Percentiles rank a stretch among this genome's conserved stretches.
Evolutionary conservation across 2,329 filamentous ascomycete species (phyloP).

Genomic region (Aureobasidium sp.): DNA sequence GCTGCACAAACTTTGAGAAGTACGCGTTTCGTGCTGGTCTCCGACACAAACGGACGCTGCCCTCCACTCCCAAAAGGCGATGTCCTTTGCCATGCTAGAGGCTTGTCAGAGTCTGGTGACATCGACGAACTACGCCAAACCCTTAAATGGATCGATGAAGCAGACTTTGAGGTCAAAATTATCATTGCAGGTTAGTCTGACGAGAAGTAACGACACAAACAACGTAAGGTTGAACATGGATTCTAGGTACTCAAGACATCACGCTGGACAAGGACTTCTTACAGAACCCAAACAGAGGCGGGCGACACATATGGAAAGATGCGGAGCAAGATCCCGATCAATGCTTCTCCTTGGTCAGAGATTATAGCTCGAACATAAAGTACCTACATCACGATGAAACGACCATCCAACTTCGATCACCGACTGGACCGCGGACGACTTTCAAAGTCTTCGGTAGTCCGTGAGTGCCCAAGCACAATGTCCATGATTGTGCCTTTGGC

Average conservation of each 20-base stretch:
- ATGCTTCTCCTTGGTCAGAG: background rate
- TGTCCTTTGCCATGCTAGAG: constrained; percentile 67
- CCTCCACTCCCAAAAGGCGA: constrained; percentile 58
- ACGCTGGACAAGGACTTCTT: constrained; percentile 41
- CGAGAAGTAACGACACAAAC: background rate
- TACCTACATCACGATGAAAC: constrained; percentile 55
- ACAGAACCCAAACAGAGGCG: constrained; percentile 21
- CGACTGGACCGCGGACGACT: constrained; percentile 47
- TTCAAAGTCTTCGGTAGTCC: constrained; percentile 67
- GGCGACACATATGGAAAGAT: background rate
- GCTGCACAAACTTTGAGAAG: constrained; percentile 20
- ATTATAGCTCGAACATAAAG: constrained; percentile 35
- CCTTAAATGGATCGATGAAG: constrained; percentile 57
- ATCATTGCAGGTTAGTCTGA: constrained; percentile 53
- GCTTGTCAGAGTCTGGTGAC: constrained; percentile 65
- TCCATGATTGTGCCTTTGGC: constrained; percentile 57
- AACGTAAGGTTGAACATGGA: background rate
- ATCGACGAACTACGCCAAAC: constrained; percentile 49
- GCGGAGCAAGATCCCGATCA: background rate
- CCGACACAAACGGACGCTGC: constrained; percentile 63
- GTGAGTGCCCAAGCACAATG: constrained; percentile 44
- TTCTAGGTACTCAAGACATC: background rate
- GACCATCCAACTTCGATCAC: constrained; percentile 45
- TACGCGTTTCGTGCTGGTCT: constrained; percentile 64
- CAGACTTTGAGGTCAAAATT: constrained; percentile 61